A percentile compares a stretch with the other conserved stretches of the same genome.
These are phyloP conservation scores for Hippophae rhamnoides DNA, from an alignment of 306 rosid species.

Conservation along the genomic window DNA sequence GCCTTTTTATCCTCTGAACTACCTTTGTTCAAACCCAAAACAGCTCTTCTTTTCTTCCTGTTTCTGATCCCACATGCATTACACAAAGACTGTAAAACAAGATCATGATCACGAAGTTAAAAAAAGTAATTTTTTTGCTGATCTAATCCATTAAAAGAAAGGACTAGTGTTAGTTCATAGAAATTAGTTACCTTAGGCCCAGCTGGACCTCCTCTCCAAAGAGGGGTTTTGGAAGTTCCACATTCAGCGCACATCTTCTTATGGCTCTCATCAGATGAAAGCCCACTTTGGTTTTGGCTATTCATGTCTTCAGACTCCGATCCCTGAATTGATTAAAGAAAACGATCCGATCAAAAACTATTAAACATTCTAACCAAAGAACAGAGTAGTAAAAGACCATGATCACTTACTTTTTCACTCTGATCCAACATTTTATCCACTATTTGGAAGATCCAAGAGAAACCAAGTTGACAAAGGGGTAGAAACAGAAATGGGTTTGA, in stretches of 20 bases:
- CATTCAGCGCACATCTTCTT: constrained; percentile 91
- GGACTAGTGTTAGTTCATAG: neutral
- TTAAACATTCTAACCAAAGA: neutral
- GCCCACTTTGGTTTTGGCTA: constrained; percentile 33
- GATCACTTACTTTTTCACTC: constrained; percentile 51
- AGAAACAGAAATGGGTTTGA: constrained; percentile 10
- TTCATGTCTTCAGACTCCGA: constrained; percentile 56
- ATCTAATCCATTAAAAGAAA: neutral
- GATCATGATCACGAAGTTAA: neutral
- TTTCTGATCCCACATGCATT: constrained; percentile 98
- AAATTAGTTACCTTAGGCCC: constrained; percentile 65
- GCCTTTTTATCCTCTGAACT: constrained; percentile 35
- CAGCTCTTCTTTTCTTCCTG: constrained; percentile 86
- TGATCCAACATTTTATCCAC: constrained; percentile 50
- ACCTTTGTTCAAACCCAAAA: constrained; percentile 58
- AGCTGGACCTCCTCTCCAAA: constrained; percentile 98
- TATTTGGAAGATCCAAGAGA: constrained; percentile 29
- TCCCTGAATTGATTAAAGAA: constrained; percentile 41
- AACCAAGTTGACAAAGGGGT: constrained; percentile 22
- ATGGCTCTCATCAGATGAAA: constrained; percentile 42
- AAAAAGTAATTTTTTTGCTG: no score
- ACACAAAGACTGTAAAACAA: constrained; percentile 58
- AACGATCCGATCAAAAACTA: constrained; percentile 23
- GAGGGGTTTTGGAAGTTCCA: constrained; percentile 83
- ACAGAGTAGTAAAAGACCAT: neutral